Evolutionary conservation across 1,139 yeast genomes (phyloP).

Genomic region (Pichia sp.): DNA sequence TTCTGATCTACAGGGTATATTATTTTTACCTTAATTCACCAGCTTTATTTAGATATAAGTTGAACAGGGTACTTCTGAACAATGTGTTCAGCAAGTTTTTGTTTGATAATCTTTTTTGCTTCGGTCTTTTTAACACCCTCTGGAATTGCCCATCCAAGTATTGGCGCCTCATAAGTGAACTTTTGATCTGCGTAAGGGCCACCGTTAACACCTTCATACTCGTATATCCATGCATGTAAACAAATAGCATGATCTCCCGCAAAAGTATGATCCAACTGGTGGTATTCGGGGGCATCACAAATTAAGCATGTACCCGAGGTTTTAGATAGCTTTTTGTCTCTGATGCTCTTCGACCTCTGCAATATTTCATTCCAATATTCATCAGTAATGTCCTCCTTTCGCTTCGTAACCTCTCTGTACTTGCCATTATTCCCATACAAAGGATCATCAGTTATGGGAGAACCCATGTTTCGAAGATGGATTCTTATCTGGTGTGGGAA

Average conservation of each 20-base stretch:
- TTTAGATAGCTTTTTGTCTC: constrained; percentile 8
- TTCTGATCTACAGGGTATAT: background rate
- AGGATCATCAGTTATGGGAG: constrained; percentile 63
- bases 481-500: constrained; percentile 76
- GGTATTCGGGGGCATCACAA: constrained; percentile 36
- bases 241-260: constrained; percentile 43
- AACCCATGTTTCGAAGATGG: constrained; percentile 60
- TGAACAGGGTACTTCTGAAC: too few species aligned
- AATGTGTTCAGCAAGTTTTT: too few species aligned
- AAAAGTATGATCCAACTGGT: constrained; percentile 27
- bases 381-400: constrained; percentile 11
- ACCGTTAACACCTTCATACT: constrained; percentile 15
- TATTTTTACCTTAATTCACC: too few species aligned
- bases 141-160: constrained; percentile 7
- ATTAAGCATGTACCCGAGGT: constrained; percentile 35
- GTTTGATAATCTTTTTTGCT: too few species aligned
- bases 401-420: constrained; percentile 14
- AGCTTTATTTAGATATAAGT: too few species aligned
- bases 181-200: constrained; percentile 24
- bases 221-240: constrained; percentile 51
- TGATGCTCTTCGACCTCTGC: constrained; percentile 9
- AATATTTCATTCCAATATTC: constrained; percentile 18
- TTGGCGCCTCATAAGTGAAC: background rate
- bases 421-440: constrained; percentile 38
- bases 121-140: background rate